Conservation (phyloP, 1,284 basidiomycete genomes). For the Puccinia horiana region DNA sequence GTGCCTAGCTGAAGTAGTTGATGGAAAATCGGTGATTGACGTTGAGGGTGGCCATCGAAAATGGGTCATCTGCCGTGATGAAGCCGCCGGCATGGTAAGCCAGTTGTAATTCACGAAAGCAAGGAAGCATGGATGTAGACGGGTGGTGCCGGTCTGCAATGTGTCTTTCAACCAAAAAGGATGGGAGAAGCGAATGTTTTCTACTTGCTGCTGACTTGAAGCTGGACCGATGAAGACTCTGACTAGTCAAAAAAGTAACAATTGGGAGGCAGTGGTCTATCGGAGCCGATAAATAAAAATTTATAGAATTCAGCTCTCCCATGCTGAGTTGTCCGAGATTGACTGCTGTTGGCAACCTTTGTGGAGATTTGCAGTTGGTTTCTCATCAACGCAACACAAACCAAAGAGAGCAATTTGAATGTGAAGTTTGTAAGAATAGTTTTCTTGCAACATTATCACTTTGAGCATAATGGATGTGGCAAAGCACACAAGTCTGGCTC, state of each 20-base stretch:
- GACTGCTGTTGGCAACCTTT: no score
- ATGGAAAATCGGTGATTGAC: constrained; percentile 48
- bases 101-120: constrained; percentile 12
- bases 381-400: no score
- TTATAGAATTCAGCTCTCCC: background rate
- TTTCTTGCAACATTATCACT: no score
- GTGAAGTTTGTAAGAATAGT: no score
- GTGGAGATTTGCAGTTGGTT: no score
- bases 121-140: background rate
- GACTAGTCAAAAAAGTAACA: no score
- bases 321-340: background rate
- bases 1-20: constrained; percentile 37
- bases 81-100: constrained; percentile 4
- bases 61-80: constrained; percentile 47
- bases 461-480: no score
- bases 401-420: no score
- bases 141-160: background rate
- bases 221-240: background rate
- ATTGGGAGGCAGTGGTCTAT: no score
- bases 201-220: background rate
- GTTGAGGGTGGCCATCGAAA: constrained; percentile 48
- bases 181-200: background rate
- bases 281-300: background rate
- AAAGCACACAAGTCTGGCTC: constrained; percentile 23
- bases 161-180: background rate